Percentiles rank a stretch among this genome's conserved stretches.
Conservation (phyloP, 176 grass and related monocot species). For the Leersia perrieri region DNA sequence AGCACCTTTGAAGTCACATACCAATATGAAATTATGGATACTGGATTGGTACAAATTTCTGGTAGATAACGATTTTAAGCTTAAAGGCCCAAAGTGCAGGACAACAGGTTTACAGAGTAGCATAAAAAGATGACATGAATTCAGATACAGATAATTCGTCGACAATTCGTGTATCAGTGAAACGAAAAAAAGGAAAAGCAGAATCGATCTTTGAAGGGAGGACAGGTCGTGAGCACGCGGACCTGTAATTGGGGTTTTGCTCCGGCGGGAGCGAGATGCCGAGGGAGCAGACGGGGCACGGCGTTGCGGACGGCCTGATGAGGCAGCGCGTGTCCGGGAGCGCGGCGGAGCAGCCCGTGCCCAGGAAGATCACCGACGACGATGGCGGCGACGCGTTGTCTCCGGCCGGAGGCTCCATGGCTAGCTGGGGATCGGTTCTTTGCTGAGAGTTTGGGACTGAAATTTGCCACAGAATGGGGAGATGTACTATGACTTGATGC, state of each 20-base stretch:
- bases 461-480: neutral
- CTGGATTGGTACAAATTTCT: too few relatives aligned
- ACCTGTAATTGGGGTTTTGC: conserved; percentile 82
- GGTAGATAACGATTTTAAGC: neutral
- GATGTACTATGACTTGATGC: too few relatives aligned
- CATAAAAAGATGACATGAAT: neutral
- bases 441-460: neutral
- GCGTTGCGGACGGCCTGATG: conserved; percentile 55
- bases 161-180: neutral
- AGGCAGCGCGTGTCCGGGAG: conserved; percentile 74
- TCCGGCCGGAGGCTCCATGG: neutral
- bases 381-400: neutral
- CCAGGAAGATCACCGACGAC: conserved; percentile 86
- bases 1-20: neutral
- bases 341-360: conserved; percentile 70
- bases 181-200: too few relatives aligned
- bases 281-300: conserved; percentile 66
- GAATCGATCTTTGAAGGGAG: too few relatives aligned
- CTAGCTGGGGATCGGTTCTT: neutral
- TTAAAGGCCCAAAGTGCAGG: too few relatives aligned
- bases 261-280: conserved; percentile 66
- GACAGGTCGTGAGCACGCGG: neutral
- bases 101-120: neutral
- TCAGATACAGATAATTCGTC: neutral
- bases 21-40: too few relatives aligned